Evolutionary conservation across 352 stramenopile genomes (phyloP), one percentile per base, ranked within the genome.

Genomic region (Globisporangium iwayamae): DNA sequence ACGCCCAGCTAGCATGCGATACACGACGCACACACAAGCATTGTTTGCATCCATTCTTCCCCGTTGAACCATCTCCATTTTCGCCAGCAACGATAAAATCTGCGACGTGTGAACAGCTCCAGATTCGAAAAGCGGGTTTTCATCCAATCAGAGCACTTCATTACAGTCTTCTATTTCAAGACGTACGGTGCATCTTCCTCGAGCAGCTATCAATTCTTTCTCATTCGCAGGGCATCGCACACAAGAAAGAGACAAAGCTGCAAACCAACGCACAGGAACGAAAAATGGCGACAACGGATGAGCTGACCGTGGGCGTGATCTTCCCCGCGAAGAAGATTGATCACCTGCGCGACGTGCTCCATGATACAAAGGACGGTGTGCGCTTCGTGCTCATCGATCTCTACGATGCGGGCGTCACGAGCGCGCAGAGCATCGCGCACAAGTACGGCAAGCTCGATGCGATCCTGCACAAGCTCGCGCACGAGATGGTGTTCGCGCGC

Each of bases 311-410:
- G 28, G 85, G 85, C 60, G 73, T 94, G 20, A 79, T 93, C 43
- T 91, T 94, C 69, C 85, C 85, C 0, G 74, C 81, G 63, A 94
- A 94, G 79, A 94, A 94, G 75, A 81, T 91, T 53, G 81, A 78
- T 11, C 82, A 83, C 47, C 79, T 94, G 66, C 81, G 81, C 28
- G 74, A 89, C 38, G 71, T 94, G 50, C 75, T 94, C 20, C 65
- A 62, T 3, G 57, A 79, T 20, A 63, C 76, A 14, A 58, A 47
- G 14, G 71, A 82, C 46, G 76, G 75, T 43, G 78, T 94, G 36
- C 73, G 72, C 64, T 92, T 94, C 60, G 76, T 90, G 65, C 71
- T 93, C 57, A 83, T 94, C 57, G 83, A 94, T 39, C 75, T 93
- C 34, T 74, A 86, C 56, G 68, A 75, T 20, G 63, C 69, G n/a